Evolutionary conservation across 768 basidiomycete species (phyloP), one percentile per base, ranked within the genome.

Genomic region (Podaxis sp.): DNA sequence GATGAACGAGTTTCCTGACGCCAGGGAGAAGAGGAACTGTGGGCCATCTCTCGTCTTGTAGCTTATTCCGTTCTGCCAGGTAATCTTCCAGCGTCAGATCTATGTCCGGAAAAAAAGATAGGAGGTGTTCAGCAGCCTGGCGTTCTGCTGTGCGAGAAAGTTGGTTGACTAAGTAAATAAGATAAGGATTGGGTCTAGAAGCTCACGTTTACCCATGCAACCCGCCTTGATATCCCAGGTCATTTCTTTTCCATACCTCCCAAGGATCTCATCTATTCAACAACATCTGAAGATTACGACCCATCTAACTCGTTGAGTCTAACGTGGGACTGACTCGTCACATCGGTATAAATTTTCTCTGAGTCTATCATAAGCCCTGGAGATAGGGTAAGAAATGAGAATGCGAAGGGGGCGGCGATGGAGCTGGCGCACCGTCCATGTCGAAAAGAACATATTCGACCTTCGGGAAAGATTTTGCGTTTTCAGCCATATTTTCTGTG

Each of bases 201-300:
- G 58, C 77, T 65, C 57, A 91, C 91, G 83, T 77, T 89, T 90
- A 57, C 92, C 92, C 92, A 93, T 94, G 60, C 89, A 82, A 0
- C 88, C 89, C n/a, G 89, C 86, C 69, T 93, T 93, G 60, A 93
- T 91, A 59, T 90, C 87, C 91, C 91, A 93, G 2, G 89, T 90
- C 88, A 94, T 90, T 63, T 82, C 74, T 62, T 85, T 86, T 27
- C 90, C 91, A 67, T 88, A 87, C 10, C 77, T 79, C 16, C 78
- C 83, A 18, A 95, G 82, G 54, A 93, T 87, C 27, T 84, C 79
- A 74, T 93, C 91, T 89, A 56, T 42, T 18, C 50, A 62, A 16
- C 28, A 10, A 36, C 57, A n/a, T 9, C 25, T 50, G 36, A 21
- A 36, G 57, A 58, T 35, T 32, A 18, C 25, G 36, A 50, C 35